Percentiles rank a stretch among this genome's conserved stretches.
phyloP scores from a whole-genome alignment of 208 protist genomes.

The Angomonas ambiguus region DNA sequence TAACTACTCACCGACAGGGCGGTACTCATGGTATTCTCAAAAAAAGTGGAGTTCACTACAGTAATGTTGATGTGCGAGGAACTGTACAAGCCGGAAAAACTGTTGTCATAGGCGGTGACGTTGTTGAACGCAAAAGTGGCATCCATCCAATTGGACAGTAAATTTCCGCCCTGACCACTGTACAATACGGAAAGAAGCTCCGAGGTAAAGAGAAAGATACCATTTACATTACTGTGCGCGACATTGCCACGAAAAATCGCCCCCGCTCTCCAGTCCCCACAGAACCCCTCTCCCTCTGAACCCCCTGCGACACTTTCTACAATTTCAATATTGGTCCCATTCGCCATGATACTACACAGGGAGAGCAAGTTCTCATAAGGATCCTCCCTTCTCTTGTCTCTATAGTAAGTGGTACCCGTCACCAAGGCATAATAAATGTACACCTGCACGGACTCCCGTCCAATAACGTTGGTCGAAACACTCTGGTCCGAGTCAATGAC shows the following conservation, averaged over 20 bases:
- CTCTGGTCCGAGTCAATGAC: neutral
- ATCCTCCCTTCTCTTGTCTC: neutral
- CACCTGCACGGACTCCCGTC: neutral
- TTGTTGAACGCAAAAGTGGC: conserved; percentile 6
- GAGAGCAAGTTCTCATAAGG: conserved; percentile 15
- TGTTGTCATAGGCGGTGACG: conserved; percentile 18
- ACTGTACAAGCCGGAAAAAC: conserved; percentile 37
- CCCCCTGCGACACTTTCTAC: conserved; percentile 13
- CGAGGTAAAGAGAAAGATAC: conserved; percentile 29
- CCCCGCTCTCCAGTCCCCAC: conserved; percentile 19
- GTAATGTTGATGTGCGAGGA: conserved; percentile 21
- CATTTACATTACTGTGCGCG: conserved; percentile 31
- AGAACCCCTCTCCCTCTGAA: conserved; percentile 46
- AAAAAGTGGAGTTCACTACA: conserved; percentile 19
- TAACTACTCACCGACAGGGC: conserved; percentile 19
- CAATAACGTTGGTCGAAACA: neutral
- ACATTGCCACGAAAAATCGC: conserved; percentile 12
- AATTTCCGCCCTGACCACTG: neutral
- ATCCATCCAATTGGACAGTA: neutral
- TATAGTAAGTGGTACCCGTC: conserved; percentile 27
- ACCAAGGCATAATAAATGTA: conserved; percentile 25
- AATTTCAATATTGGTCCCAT: conserved; percentile 10
- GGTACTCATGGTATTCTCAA: conserved; percentile 31
- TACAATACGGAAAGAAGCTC: neutral
- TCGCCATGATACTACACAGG: conserved; percentile 29